Evolutionary conservation across 2,329 filamentous ascomycete species (phyloP), one percentile per base, ranked within the genome.

Genomic region (Phaeosphaeria sp.): DNA sequence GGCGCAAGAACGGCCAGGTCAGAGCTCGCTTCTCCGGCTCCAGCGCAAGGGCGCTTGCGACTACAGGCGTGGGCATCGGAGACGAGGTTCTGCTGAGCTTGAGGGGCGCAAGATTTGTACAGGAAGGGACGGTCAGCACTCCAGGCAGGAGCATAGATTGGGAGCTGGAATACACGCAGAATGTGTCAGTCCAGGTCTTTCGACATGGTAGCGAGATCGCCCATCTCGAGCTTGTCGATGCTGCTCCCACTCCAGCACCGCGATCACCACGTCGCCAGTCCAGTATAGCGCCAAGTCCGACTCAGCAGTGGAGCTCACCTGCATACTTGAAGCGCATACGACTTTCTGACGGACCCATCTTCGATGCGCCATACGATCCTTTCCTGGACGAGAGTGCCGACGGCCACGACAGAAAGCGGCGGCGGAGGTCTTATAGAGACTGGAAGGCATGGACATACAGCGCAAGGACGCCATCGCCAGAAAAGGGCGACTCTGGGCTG

Each of bases 1-100:
- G 94, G 55, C 87, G 87, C 61, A 83, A 84, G 42, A 89, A 86
- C 64, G 94, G 94, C 13, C 92, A 97, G 77, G 87, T 97, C 21
- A 89, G 93, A 55, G 86, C 93, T 49, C 86, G 89, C 43, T 92
- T 97, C 66, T 82, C 84, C 27, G 91, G 89, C 8, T 79, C 86
- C 5, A 87, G 88, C 63, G 94, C 92, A 17, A 87, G 87, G 67
- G 86, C 85, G 18, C 82, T 96, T 40, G 86, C 88, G 7, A 84
- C 85, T 49, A 86, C 85, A 11, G 86, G 84, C 11, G 78, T 97
- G 22, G 89, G 90, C 1, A 94, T 92, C 64, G 92, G 92, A 17
- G 93, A 97, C 76, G 85, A 87, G 62, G 79, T 97, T 27, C 77
- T 85, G 3, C 74, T 98, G 62, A 83, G 85, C 60, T 80, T 98